These are phyloP conservation scores for Colletotrichum sojae DNA, from an alignment of 2,329 filamentous ascomycete species.

Conservation along the genomic window DNA sequence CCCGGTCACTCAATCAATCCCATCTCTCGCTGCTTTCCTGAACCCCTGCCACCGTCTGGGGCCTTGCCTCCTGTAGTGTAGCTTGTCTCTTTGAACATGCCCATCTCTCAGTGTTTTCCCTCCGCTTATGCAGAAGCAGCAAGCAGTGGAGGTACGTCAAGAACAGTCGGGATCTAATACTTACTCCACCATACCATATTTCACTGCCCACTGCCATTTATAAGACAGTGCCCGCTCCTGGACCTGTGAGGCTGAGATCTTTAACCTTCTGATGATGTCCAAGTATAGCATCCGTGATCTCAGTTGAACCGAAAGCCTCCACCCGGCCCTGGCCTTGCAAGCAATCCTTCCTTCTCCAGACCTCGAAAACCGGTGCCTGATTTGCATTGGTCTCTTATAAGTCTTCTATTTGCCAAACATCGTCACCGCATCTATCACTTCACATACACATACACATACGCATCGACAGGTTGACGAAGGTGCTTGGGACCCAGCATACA, in stretches of 20 bases:
- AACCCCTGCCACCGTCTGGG: slow-evolving; percentile 38
- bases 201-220: slow-evolving; percentile 43
- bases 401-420: slow-evolving; percentile 30
- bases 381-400: slow-evolving; percentile 37
- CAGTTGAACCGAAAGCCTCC: slow-evolving; percentile 40
- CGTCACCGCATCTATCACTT: slow-evolving; percentile 33
- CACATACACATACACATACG: slow-evolving; percentile 21
- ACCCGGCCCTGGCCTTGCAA: slow-evolving; percentile 35
- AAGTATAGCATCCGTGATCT: slow-evolving; percentile 43
- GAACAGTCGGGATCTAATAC: slow-evolving; percentile 29
- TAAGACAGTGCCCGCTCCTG: slow-evolving; percentile 41
- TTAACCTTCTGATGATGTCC: slow-evolving; percentile 43
- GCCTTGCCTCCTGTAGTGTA: slow-evolving; percentile 39
- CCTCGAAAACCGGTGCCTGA: slow-evolving; percentile 35
- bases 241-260: slow-evolving; percentile 43
- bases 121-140: slow-evolving; percentile 17
- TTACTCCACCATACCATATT: slow-evolving; percentile 35
- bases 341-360: slow-evolving; percentile 40
- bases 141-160: slow-evolving; percentile 30
- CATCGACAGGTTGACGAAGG: slow-evolving; percentile 21
- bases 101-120: slow-evolving; percentile 27
- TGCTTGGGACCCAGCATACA: slow-evolving; percentile 27
- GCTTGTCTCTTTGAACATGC: slow-evolving; percentile 37
- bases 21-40: slow-evolving; percentile 29
- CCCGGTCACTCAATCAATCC: slow-evolving; percentile 34